These are phyloP conservation scores for Coccomyxa sp. DNA, from an alignment of 139 green algal genomes.

Conservation along the genomic window DNA sequence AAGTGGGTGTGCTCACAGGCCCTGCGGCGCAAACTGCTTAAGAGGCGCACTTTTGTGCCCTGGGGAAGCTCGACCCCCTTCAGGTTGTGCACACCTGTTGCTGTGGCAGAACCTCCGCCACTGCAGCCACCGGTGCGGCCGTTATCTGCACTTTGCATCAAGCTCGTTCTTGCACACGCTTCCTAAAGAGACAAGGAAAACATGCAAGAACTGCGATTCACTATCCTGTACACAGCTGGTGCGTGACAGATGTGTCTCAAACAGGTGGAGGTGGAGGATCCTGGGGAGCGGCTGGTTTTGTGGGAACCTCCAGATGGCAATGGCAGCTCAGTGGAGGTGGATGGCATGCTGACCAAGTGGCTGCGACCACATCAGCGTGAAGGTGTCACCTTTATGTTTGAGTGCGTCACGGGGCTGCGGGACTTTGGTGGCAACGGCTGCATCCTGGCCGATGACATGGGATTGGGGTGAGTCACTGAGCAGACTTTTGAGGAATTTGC, in stretches of 20 bases:
- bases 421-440: constrained; percentile 60
- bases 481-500: neutral
- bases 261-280: neutral
- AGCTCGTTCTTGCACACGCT: neutral
- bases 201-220: neutral
- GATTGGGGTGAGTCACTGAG: constrained; percentile 20
- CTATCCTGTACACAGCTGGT: neutral
- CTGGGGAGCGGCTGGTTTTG: constrained; percentile 72
- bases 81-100: constrained; percentile 7
- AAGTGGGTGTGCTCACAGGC: constrained; percentile 25
- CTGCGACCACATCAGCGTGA: constrained; percentile 93
- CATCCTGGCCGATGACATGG: constrained; percentile 98
- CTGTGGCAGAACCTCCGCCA: neutral
- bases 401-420: constrained; percentile 87
- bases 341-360: constrained; percentile 81
- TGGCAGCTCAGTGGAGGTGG: constrained; percentile 54
- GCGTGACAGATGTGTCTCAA: neutral
- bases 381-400: constrained; percentile 98
- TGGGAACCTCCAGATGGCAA: constrained; percentile 50
- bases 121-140: neutral
- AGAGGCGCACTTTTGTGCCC: constrained; percentile 67
- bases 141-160: neutral
- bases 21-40: constrained; percentile 55
- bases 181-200: neutral
- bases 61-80: constrained; percentile 68